A percentile compares a stretch with the other conserved stretches of the same genome.
These are phyloP conservation scores for Sisymbrium altissimum DNA, from an alignment of 345 rosid species.

Conservation along the genomic window DNA sequence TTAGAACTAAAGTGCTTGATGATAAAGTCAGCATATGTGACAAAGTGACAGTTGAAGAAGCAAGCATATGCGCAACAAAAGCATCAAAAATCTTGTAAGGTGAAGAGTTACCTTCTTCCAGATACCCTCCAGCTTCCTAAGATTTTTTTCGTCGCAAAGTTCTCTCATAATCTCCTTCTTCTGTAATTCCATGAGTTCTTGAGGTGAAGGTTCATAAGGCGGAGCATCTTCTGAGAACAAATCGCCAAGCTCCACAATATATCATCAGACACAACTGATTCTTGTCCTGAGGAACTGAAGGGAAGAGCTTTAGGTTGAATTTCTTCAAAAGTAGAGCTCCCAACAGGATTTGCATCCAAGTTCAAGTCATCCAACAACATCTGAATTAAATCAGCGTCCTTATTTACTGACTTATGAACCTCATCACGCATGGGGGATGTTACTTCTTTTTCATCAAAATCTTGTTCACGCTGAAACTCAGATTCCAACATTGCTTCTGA, in stretches of 20 bases:
- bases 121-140: constrained; percentile 70
- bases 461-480: constrained; percentile 46
- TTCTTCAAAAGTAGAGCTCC: constrained; percentile 35
- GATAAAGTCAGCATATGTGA: constrained; percentile 12
- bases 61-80: not conserved
- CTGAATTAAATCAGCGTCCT: not conserved
- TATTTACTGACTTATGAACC: constrained; percentile 17
- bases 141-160: constrained; percentile 52
- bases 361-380: too few relatives aligned
- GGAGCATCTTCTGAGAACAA: constrained; percentile 57
- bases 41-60: not conserved
- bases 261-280: constrained; percentile 33
- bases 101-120: constrained; percentile 77
- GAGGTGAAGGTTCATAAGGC: constrained; percentile 37
- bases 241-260: constrained; percentile 59
- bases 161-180: constrained; percentile 64
- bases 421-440: constrained; percentile 25
- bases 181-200: constrained; percentile 55
- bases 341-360: not conserved
- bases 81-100: not conserved
- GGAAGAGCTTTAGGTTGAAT: constrained; percentile 27
- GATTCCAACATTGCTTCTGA: constrained; percentile 57
- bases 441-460: constrained; percentile 24
- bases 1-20: not conserved
- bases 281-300: constrained; percentile 25